Evolutionary conservation across 2,329 filamentous ascomycete species (phyloP).

Genomic region (Cladosporium oxysporum): DNA sequence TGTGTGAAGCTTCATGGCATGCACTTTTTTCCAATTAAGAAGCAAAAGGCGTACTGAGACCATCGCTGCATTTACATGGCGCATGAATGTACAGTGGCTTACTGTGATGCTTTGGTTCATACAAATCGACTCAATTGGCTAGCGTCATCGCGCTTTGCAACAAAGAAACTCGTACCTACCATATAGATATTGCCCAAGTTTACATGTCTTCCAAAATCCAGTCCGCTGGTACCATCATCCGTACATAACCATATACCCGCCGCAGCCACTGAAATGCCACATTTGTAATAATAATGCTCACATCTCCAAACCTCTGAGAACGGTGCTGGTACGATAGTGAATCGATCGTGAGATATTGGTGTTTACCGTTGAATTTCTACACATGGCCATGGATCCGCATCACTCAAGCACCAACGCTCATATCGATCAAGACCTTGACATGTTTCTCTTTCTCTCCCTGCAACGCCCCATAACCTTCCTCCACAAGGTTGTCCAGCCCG

Average conservation of each 20-base stretch:
- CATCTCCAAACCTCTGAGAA: neutral
- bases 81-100: neutral
- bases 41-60: neutral
- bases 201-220: neutral
- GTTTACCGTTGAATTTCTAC: neutral
- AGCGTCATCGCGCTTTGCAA: neutral
- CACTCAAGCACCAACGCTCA: constrained; percentile 21
- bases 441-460: constrained; percentile 63
- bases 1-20: neutral
- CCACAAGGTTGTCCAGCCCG: constrained; percentile 56
- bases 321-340: neutral
- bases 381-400: neutral
- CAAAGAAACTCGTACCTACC: neutral
- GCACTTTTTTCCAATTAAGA: neutral
- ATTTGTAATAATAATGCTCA: neutral
- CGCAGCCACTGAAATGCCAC: neutral
- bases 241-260: neutral
- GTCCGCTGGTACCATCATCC: neutral
- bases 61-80: neutral
- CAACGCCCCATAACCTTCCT: constrained; percentile 59
- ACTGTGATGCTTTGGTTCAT: neutral
- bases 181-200: neutral
- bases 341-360: neutral
- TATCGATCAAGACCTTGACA: constrained; percentile 63
- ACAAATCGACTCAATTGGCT: neutral